phyloP scores from a whole-genome alignment of 148 eudicot species.

The Linanthus parryae region DNA sequence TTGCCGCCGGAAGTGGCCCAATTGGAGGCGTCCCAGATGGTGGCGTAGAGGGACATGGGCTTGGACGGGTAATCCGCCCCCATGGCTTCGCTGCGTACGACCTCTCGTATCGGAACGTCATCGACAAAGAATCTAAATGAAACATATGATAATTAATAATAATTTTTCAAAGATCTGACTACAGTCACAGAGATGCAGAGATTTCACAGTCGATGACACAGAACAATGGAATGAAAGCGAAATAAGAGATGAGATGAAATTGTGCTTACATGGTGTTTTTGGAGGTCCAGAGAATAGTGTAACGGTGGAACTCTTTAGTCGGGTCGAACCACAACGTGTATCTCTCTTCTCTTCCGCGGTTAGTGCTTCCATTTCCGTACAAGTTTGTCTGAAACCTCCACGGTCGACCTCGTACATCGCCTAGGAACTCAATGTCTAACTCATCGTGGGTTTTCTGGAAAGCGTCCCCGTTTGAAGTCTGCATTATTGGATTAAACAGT shows the following conservation, averaged over 20 bases:
- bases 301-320: slow-evolving; percentile 53
- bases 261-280: slow-evolving; percentile 44
- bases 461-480: slow-evolving; percentile 71
- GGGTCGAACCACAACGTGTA: slow-evolving; percentile 76
- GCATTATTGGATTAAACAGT: too few species aligned
- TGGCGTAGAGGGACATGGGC: slow-evolving; percentile 95
- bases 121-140: slow-evolving; percentile 94
- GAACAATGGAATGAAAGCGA: too few species aligned
- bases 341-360: slow-evolving; percentile 69
- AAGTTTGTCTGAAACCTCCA: slow-evolving; percentile 78
- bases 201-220: too few species aligned
- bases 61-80: slow-evolving; percentile 87
- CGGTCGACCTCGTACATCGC: slow-evolving; percentile 54
- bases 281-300: slow-evolving; percentile 76
- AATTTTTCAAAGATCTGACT: too few species aligned
- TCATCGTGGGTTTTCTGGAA: slow-evolving; percentile 65
- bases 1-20: slow-evolving; percentile 93
- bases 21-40: slow-evolving; percentile 93
- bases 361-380: slow-evolving; percentile 72
- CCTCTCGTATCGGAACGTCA: slow-evolving; percentile 70
- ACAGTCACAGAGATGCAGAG: too few species aligned
- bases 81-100: slow-evolving; percentile 51
- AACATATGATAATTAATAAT: too few species aligned
- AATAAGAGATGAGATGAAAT: neutral
- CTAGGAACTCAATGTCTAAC: slow-evolving; percentile 67